Conservation (phyloP, 768 basidiomycete species). For the Naganishia onofrii region DNA sequence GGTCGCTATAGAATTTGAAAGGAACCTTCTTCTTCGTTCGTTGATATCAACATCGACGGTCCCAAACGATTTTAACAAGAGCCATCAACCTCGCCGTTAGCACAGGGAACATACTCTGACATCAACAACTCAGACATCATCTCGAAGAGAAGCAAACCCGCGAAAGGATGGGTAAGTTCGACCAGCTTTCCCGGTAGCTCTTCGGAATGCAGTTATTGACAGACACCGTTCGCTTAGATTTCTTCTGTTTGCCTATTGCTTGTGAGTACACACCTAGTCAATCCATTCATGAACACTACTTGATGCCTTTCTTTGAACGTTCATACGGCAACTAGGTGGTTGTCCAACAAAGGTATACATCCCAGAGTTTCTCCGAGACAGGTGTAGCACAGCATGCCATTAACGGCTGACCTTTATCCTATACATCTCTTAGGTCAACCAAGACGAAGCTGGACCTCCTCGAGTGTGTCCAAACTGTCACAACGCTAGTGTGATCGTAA, state of each 20-base stretch:
- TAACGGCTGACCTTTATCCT: not conserved
- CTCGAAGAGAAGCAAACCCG: too few species aligned
- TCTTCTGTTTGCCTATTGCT: conserved; percentile 5
- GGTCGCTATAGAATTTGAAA: too few species aligned
- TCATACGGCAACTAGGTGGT: not conserved
- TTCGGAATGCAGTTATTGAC: too few species aligned
- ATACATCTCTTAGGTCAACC: not conserved
- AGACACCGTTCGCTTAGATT: not conserved
- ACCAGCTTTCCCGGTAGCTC: too few species aligned
- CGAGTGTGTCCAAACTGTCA: conserved; percentile 16
- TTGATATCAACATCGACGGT: too few species aligned
- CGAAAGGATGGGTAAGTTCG: too few species aligned
- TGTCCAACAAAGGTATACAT: conserved; percentile 11
- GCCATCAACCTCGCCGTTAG: too few species aligned
- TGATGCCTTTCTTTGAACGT: too few species aligned
- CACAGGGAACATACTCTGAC: too few species aligned
- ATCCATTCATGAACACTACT: not conserved
- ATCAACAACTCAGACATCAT: too few species aligned
- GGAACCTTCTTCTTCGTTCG: too few species aligned
- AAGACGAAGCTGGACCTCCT: conserved; percentile 17
- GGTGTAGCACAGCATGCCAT: not conserved
- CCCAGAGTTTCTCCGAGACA: not conserved
- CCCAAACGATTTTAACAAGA: too few species aligned
- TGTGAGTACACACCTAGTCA: not conserved
- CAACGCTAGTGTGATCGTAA: conserved; percentile 17